phyloP scores from a whole-genome alignment of 768 basidiomycete species.

The Calvatia gigantea region DNA sequence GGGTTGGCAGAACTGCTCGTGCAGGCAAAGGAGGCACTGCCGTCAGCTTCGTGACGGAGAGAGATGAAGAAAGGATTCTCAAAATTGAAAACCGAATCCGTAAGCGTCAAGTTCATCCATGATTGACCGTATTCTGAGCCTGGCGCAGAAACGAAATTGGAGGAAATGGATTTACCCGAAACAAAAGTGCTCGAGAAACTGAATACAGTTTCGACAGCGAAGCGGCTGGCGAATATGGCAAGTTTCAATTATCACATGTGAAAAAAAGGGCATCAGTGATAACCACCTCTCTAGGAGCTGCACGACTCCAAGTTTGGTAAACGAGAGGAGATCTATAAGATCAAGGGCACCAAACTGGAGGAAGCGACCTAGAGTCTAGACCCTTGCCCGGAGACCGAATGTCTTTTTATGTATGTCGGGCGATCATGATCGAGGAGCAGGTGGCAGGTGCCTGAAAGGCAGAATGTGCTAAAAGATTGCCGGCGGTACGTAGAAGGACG shows the following conservation, averaged over 20 bases:
- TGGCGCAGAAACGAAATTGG: conserved; percentile 63
- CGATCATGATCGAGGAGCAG: not conserved
- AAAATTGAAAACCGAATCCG: conserved; percentile 85
- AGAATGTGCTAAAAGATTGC: not conserved
- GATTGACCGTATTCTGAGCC: not conserved
- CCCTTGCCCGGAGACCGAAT: not conserved
- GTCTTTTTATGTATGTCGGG: conserved; percentile 2
- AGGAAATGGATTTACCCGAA: conserved; percentile 76
- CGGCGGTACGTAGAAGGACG: conserved; percentile 9
- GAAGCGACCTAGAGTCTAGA: conserved; percentile 14
- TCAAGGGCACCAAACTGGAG: conserved; percentile 43
- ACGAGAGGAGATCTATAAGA: conserved; percentile 77
- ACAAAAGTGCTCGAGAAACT: conserved; percentile 77
- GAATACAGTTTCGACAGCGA: conserved; percentile 88
- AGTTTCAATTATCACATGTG: conserved; percentile 22
- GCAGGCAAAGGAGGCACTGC: conserved; percentile 88
- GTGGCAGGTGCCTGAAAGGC: not conserved
- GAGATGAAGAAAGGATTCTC: conserved; percentile 81
- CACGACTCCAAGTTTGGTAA: conserved; percentile 89
- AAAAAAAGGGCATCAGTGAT: not conserved
- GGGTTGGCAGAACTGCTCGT: conserved; percentile 91
- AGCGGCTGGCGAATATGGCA: conserved; percentile 93
- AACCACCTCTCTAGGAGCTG: conserved; percentile 52
- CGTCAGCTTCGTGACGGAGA: conserved; percentile 92
- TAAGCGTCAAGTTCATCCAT: conserved; percentile 34